phyloP scores from a whole-genome alignment of 2,329 filamentous ascomycete species.

The Chalaropsis ovoidea region DNA sequence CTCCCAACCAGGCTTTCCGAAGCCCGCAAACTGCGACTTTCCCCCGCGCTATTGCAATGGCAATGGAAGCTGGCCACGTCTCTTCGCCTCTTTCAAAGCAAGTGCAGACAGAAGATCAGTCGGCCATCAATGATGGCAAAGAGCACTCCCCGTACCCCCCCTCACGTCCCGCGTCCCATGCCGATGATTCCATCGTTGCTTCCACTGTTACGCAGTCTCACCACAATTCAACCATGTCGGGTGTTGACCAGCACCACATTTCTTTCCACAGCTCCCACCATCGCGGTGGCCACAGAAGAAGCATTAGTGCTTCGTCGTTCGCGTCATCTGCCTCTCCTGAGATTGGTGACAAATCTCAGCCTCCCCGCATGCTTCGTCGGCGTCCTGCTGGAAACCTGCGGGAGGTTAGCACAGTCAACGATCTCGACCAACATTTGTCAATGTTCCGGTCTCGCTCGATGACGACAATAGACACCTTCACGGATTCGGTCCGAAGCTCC shows the following conservation, averaged over 20 bases:
- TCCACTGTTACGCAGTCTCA: constrained; percentile 21
- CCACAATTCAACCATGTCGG: constrained; percentile 11
- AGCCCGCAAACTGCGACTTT: constrained; percentile 22
- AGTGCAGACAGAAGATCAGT: not conserved
- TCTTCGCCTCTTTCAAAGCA: not conserved
- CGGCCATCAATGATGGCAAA: not conserved
- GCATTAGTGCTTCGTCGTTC: constrained; percentile 14
- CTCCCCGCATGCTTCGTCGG: constrained; percentile 56
- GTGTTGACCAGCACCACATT: constrained; percentile 43
- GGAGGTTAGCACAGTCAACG: constrained; percentile 55
- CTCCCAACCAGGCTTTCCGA: constrained; percentile 22
- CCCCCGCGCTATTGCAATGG: constrained; percentile 15
- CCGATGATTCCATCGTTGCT: constrained; percentile 18
- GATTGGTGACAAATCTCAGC: constrained; percentile 35
- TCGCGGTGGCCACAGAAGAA: constrained; percentile 46
- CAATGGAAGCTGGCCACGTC: not conserved
- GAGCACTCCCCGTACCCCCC: not conserved
- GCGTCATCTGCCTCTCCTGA: constrained; percentile 27
- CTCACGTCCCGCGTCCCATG: constrained; percentile 17
- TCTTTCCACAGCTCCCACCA: constrained; percentile 51
- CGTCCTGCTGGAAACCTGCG: constrained; percentile 66
- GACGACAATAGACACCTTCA: constrained; percentile 51
- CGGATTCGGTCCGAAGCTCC: constrained; percentile 50
- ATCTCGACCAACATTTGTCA: constrained; percentile 38
- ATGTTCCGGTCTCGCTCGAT: constrained; percentile 37